Evolutionary conservation across 192 early-diverging fungal species (phyloP), one percentile per base, ranked within the genome.

Genomic region (Phycomyces blakesleeanus): DNA sequence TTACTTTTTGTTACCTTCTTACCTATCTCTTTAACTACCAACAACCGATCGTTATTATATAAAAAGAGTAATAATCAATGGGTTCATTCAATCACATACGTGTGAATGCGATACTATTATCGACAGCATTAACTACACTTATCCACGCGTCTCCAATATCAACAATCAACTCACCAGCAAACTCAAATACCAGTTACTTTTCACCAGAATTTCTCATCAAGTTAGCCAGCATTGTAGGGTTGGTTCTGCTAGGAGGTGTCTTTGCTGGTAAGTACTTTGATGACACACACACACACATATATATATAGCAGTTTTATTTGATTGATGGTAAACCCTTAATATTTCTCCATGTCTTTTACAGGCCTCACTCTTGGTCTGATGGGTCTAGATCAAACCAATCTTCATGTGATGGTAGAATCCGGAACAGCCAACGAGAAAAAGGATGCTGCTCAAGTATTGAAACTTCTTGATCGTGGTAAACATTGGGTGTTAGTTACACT

Each of bases 401-500:
- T 91, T 62, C 83, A 86, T 29, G 93, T 98, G 39, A 76, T 98
- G 57, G 87, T 87, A 54, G 83, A 76, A 11, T 91, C 91, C 40
- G 96, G 94, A 4, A 83, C 83, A 0, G 71, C 74, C 5, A 54
- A 64, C 4, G 91, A 98, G 71, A 77, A 79, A 41, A 69, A 70
- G 21, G 87, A 92, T 63, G 96, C 96, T 0, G 81, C 68, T 49
- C 70, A 72, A 37, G 81, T 83, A 6, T 64, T 73, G 15, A 56
- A 51, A 27, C 51, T 83, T 37, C 39, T 83, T 15, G 65, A 74
- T 20, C 72, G 73, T 27, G 81, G 81, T 57, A 78, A 78, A 59
- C 96, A 97, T 68, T 92, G 94, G 93, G 85, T 98, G 18, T 76
- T 98, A 41, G 93, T 95, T 0, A 96, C 95, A 9, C 77, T 98